Conservation (phyloP, 2,329 filamentous ascomycete genomes). For the Stagonosporopsis chrysanthemi region DNA sequence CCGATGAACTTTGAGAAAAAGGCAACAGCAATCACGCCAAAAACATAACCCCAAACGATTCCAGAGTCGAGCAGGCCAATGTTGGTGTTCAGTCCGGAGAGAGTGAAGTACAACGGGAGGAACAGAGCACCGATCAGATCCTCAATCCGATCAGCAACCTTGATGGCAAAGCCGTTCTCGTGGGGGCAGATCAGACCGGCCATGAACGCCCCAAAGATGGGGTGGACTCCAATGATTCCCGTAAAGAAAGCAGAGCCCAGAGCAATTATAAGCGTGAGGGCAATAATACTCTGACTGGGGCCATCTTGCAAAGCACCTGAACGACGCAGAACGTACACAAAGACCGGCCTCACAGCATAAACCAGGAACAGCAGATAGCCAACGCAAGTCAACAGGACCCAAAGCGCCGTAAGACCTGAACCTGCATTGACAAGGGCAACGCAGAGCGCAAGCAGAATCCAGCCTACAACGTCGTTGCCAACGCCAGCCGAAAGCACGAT, state of each 20-base stretch:
- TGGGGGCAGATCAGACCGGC: conserved; percentile 90
- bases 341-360: conserved; percentile 74
- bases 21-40: conserved; percentile 81
- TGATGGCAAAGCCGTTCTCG: conserved; percentile 88
- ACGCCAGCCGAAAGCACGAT: conserved; percentile 91
- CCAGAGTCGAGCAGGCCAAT: conserved; percentile 82
- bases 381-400: conserved; percentile 77
- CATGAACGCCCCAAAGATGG: conserved; percentile 93
- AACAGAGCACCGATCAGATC: conserved; percentile 86
- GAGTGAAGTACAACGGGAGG: conserved; percentile 89
- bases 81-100: conserved; percentile 88
- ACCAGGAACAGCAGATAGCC: conserved; percentile 80
- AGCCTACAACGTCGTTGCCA: conserved; percentile 87
- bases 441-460: conserved; percentile 91
- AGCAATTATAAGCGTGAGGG: conserved; percentile 80
- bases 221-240: conserved; percentile 87
- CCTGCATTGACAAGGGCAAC: conserved; percentile 91
- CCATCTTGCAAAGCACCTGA: conserved; percentile 85
- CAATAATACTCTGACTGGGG: conserved; percentile 83
- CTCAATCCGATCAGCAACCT: conserved; percentile 91
- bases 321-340: conserved; percentile 75
- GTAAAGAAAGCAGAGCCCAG: conserved; percentile 87
- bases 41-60: conserved; percentile 86
- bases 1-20: conserved; percentile 87
- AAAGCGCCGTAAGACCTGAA: conserved; percentile 82